Base-by-base conservation (phyloP, 1,284 basidiomycete species). In the Leucoagaricus sp. region DNA sequence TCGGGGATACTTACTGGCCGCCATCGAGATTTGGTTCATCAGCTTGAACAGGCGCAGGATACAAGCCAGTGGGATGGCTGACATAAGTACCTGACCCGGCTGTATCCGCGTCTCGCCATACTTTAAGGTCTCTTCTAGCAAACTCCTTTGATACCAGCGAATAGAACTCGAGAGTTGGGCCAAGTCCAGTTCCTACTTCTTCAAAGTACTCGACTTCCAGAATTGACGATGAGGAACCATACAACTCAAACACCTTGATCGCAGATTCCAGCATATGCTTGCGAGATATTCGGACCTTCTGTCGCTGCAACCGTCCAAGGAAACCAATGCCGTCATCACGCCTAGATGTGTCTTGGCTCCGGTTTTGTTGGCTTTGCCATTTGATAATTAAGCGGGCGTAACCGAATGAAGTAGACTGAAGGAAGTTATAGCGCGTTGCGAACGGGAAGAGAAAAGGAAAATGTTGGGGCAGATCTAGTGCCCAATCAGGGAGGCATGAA, bases 381-480 rank as follows among this genome's bases (percentile, higher is more conserved):
- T 92, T 92, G 53, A 92, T 76, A 60, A 98, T 94, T 21, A 98
- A 82, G 10, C 96, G 89, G 0, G 94, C 93, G 70, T 98, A 98
- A 53, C 97, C 97, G 65, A 99, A 98, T 3, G 96, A 95, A 0
- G 96, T 98, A 6, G 94, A 96, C 72, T 98, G 96, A 19, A 99
- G 77, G 82, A 98, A 99, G 60, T 92, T 90, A 74, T 96, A 98
- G 29, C 97, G 90, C 7, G 94, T 96, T 50, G 96, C 91, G 73
- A 99, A 98, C 3, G 96, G 96, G 83, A 99, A 99, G 19, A 99
- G 81, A 87, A 99, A 99, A 0, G 96, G 91, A 81, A 97, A 98
- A 64, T 93, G 87, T 64, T 92, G 90, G 1, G 96, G 95, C 8
- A 99, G 82, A 69, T 98, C 95, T 38, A 93, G 77, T 1, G 96